These are phyloP conservation scores for Hansenula lynferdii DNA, from an alignment of 1,139 yeast species.

Conservation along the genomic window DNA sequence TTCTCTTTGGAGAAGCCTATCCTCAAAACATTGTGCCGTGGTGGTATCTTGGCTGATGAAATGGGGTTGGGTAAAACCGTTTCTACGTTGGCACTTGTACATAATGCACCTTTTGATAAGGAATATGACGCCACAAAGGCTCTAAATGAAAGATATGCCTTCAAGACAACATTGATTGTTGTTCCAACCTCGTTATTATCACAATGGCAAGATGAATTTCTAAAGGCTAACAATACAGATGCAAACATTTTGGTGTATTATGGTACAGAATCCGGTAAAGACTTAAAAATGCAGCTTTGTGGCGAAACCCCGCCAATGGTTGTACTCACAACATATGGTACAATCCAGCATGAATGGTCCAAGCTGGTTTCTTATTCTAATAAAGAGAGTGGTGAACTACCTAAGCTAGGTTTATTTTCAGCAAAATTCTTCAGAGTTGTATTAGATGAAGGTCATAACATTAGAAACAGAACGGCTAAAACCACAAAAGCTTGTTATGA, in stretches of 20 bases:
- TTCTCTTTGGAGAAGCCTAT: conserved; percentile 65
- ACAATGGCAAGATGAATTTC: conserved; percentile 89
- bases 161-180: conserved; percentile 68
- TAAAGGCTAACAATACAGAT: conserved; percentile 46
- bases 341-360: conserved; percentile 68
- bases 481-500: conserved; percentile 78
- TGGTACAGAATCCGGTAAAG: conserved; percentile 53
- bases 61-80: conserved; percentile 97
- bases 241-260: conserved; percentile 58
- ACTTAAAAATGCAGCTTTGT: conserved; percentile 41
- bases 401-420: conserved; percentile 54
- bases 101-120: conserved; percentile 53
- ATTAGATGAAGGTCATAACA: conserved; percentile 90
- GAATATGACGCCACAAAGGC: conserved; percentile 9
- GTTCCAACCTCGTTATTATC: conserved; percentile 88
- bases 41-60: conserved; percentile 96
- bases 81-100: conserved; percentile 70
- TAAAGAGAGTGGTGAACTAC: conserved; percentile 5
- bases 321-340: conserved; percentile 84
- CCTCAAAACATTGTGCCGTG: conserved; percentile 51
- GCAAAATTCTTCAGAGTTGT: conserved; percentile 76
- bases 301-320: conserved; percentile 57
- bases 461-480: conserved; percentile 74
- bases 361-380: conserved; percentile 16
- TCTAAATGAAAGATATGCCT: conserved; percentile 45